Percentiles rank a stretch among this genome's conserved stretches.
Evolutionary conservation across 495 filamentous ascomycete species (phyloP).

Genomic region (Neurospora discreta): DNA sequence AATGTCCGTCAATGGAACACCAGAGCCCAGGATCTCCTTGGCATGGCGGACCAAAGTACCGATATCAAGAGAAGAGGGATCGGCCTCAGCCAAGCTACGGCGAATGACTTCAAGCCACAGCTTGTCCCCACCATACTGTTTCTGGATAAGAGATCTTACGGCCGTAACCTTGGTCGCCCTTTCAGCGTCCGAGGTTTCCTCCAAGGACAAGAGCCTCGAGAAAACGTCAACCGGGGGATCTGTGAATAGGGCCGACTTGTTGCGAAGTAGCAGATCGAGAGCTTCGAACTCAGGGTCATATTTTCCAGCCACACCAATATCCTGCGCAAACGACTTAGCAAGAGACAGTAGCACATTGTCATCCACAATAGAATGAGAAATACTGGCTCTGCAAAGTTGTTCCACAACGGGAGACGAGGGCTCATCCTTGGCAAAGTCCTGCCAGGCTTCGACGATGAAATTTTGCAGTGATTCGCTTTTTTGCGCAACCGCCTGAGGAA

Average conservation of each 20-base stretch:
- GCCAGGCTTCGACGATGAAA: constrained; percentile 26
- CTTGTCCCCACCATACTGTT: constrained; percentile 15
- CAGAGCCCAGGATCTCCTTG: constrained; percentile 11
- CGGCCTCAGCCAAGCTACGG: constrained; percentile 29
- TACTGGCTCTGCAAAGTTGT: constrained; percentile 28
- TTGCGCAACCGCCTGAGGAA: constrained; percentile 16
- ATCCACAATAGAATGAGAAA: constrained; percentile 23
- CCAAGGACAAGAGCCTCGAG: constrained; percentile 32
- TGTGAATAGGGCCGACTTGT: constrained; percentile 22
- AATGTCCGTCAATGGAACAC: constrained; percentile 19
- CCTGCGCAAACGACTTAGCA: constrained; percentile 16
- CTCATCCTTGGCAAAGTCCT: constrained; percentile 16
- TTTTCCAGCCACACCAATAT: constrained; percentile 6
- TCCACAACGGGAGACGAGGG: constrained; percentile 13
- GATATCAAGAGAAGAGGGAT: constrained; percentile 29
- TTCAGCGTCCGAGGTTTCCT: constrained; percentile 28
- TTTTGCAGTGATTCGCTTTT: constrained; percentile 23
- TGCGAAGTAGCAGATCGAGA: constrained; percentile 28
- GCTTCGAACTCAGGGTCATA: constrained; percentile 19
- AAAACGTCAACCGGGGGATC: constrained; percentile 30
- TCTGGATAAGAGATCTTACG: constrained; percentile 24
- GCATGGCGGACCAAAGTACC: constrained; percentile 36
- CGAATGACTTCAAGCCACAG: constrained; percentile 29
- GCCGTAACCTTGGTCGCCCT: constrained; percentile 22
- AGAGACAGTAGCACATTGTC: constrained; percentile 16